Evolutionary conservation across 371 early-diverging fungal genomes (phyloP).

Genomic region (Mortierella sp.): DNA sequence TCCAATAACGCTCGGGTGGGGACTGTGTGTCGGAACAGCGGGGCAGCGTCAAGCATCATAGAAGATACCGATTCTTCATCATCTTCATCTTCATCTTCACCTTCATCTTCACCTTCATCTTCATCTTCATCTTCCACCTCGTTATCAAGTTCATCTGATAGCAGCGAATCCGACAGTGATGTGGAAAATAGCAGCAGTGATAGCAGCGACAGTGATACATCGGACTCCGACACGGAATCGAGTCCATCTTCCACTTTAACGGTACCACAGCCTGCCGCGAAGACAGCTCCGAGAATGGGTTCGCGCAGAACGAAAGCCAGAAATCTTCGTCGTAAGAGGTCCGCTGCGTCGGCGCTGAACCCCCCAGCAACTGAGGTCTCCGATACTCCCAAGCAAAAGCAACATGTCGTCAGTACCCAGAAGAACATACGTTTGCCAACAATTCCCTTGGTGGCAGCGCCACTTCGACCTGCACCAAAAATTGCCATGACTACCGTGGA

Average conservation of each 20-base stretch:
- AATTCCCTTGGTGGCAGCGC: not conserved
- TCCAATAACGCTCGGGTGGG: too few species aligned
- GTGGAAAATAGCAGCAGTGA: not conserved
- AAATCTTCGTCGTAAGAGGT: constrained; percentile 10
- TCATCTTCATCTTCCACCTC: not conserved
- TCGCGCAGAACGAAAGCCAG: constrained; percentile 7
- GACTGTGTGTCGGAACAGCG: too few species aligned
- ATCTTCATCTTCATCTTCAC: not conserved
- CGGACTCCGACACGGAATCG: constrained; percentile 11
- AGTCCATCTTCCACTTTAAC: not conserved
- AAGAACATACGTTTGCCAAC: not conserved
- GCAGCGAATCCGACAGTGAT: constrained; percentile 8
- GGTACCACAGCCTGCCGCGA: not conserved
- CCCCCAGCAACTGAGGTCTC: not conserved
- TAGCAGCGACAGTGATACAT: not conserved
- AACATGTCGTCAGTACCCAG: not conserved
- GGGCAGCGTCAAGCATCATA: too few species aligned
- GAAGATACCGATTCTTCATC: too few species aligned
- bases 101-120: too few species aligned
- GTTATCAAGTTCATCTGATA: constrained; percentile 21
- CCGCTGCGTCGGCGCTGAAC: not conserved
- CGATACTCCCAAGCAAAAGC: not conserved
- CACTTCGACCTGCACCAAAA: constrained; percentile 10
- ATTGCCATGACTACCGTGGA: constrained; percentile 36
- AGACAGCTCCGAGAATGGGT: constrained; percentile 5